Percentiles rank a stretch among this genome's conserved stretches.
Conservation (phyloP, 345 rosid genomes). For the Fremontodendron californicum region DNA sequence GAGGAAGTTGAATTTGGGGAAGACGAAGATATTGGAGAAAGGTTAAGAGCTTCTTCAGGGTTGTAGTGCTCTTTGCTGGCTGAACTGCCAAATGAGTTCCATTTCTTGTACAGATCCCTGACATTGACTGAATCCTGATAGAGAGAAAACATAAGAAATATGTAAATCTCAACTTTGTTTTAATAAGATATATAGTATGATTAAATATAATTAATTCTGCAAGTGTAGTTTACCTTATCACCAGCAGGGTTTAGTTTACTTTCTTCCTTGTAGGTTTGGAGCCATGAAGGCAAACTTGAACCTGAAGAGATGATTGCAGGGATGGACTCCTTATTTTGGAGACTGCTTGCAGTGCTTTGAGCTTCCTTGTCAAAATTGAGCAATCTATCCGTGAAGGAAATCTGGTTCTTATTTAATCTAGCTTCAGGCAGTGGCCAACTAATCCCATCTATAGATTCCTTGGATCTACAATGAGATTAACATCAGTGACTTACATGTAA, state of each 20-base stretch:
- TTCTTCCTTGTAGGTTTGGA: conserved; percentile 53
- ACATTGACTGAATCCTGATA: conserved; percentile 27
- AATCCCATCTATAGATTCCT: conserved; percentile 21
- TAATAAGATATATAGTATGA: background rate
- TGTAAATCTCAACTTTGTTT: background rate
- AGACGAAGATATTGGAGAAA: too few species aligned
- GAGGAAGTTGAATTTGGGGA: too few species aligned
- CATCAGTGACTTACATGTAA: background rate
- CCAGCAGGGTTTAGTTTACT: conserved; percentile 19
- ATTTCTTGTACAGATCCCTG: conserved; percentile 39
- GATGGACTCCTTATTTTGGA: too few species aligned
- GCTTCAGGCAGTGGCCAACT: conserved; percentile 35
- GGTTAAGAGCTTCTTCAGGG: conserved; percentile 32
- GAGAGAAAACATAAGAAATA: background rate
- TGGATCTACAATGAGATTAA: conserved; percentile 24
- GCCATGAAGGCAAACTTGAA: conserved; percentile 64
- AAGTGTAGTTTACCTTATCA: conserved; percentile 28
- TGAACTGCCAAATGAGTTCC: conserved; percentile 33
- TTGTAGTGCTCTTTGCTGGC: conserved; percentile 15
- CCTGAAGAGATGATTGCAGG: conserved; percentile 15
- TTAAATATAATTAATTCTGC: background rate
- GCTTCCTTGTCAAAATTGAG: conserved; percentile 31
- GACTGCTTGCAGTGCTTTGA: conserved; percentile 26
- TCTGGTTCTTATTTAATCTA: conserved; percentile 22
- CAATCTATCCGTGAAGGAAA: conserved; percentile 30